These are phyloP conservation scores for Sanghuangporus sanghuang DNA, from an alignment of 1,284 basidiomycete species.

Conservation along the genomic window DNA sequence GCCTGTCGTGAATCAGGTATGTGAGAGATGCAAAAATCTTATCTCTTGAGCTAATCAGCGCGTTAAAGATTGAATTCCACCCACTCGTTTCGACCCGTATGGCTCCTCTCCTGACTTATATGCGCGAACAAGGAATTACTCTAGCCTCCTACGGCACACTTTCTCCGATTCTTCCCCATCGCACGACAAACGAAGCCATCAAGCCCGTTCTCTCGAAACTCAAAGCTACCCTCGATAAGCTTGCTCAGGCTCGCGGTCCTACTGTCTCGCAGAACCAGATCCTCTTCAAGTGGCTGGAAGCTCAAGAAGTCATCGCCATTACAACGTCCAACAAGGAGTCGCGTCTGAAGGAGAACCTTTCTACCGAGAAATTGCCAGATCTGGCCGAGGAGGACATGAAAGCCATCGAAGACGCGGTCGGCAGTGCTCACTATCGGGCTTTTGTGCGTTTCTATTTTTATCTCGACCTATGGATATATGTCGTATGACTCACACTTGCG, in stretches of 20 bases:
- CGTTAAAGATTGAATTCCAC: slow-evolving; percentile 70
- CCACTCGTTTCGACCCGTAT: slow-evolving; percentile 67
- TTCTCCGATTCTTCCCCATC: slow-evolving; percentile 50
- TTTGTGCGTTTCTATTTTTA: slow-evolving; percentile 32
- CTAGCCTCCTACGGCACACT: slow-evolving; percentile 66
- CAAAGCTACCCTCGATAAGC: slow-evolving; percentile 35
- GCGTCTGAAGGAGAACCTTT: slow-evolving; percentile 64
- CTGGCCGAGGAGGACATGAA: slow-evolving; percentile 57
- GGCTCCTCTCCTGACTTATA: slow-evolving; percentile 48
- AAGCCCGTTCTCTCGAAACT: slow-evolving; percentile 40
- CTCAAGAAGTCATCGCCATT: slow-evolving; percentile 56
- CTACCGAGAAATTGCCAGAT: slow-evolving; percentile 47
- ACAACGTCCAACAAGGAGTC: slow-evolving; percentile 72
- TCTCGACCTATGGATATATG: background rate
- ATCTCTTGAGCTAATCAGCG: background rate
- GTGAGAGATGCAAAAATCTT: background rate
- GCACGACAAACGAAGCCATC: slow-evolving; percentile 49
- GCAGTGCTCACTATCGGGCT: slow-evolving; percentile 50
- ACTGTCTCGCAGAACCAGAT: slow-evolving; percentile 49
- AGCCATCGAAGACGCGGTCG: slow-evolving; percentile 57
- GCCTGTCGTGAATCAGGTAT: slow-evolving; percentile 78
- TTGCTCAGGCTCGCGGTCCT: slow-evolving; percentile 22
- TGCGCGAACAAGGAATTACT: slow-evolving; percentile 58
- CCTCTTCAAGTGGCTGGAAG: slow-evolving; percentile 55
- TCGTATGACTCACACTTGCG: background rate